Evolutionary conservation across 306 rosid species (phyloP), one percentile per base, ranked within the genome.

Genomic region (Myrica gale): DNA sequence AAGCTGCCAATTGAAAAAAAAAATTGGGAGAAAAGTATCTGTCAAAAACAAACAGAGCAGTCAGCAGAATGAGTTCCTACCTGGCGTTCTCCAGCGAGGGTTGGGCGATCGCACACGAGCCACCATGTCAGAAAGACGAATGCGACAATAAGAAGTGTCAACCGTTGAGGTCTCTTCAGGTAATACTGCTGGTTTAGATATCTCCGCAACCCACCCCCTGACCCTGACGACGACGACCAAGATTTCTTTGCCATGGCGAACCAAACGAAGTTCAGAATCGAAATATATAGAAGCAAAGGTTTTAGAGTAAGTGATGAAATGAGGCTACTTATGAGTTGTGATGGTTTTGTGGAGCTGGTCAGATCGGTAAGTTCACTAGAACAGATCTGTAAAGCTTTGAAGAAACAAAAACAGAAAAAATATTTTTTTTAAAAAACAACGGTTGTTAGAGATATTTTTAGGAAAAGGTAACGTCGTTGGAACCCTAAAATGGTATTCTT

Each of bases 161-260:
- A 50, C 42, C 87, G 82, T 71, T 68, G 78, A 26, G 89, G 81
- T 75, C 89, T 85, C 82, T 83, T 83, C 0, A 83, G 39, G 82
- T 81, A 80, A 80, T 81, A 79, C 41, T 80, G 83, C 46, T 86
- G 89, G 67, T 82, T 83, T 48, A 88, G 21, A 72, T 79, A 86
- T 13, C 76, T 77, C 75, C 83, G 58, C 52, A 48, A 48, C 52
- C 52, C 52, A 48, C 0, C 9, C 52, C 70, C 47, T 2, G 75
- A 71, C 57, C 60, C 20, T 26, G 86, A 37, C 10, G 89, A 78
- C 1, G 52, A 3, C 9, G 52, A 48, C 0, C 86, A 82, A 19
- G 68, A 58, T 75, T 68, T 86, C 79, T 84, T 84, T 69, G 74
- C 85, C 90, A 86, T 84, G 78, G 62, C 51, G 19, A 62, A 1